Base-by-base conservation (phyloP, 768 basidiomycete species). In the Hypholoma fasciculare region DNA sequence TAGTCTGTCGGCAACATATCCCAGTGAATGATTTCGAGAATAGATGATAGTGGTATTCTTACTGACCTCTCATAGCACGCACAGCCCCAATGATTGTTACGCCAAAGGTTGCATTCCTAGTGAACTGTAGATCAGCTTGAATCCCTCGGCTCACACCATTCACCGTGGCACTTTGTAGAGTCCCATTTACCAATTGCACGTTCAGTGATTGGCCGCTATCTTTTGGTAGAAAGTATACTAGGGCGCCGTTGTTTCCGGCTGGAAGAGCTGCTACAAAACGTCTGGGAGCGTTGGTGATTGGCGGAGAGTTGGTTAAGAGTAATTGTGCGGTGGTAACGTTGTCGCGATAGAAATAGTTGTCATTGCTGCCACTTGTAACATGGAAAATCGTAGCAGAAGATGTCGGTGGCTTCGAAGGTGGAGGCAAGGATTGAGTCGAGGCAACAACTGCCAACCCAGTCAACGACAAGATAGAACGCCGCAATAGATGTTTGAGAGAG, bases 61-160 rank as follows among this genome's bases (percentile, higher is more conserved):
- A 48, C 67, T 38, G 34, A 73, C 73, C 74, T 60, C 78, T 67
- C 65, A 79, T 65, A 13, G 78, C 77, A 13, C 78, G 67, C 1
- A 79, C 76, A 26, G 74, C 71, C 17, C 78, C 78, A 42, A 78
- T 71, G 43, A 79, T 72, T 1, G 76, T 74, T 12, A 79, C 77
- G 0, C 78, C 78, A 7, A 79, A 61, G 6, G 69, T 70, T 6
- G 76, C 73, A 65, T 76, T 74, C 7, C 57, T 58, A 44, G 58
- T 67, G 56, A 78, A 71, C 4, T 38, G 47, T 30, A 79, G 48
- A 51, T 75, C 69, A 0, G 75, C 77, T 52, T 73, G 69, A n/a
- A 77, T 62, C 9, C 78, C 78, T 3, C 65, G 67, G 54, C 76
- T 77, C 54, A 72, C 69, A 26, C 56, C 57, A 3, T 57, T 54